Percentiles rank a stretch among this genome's conserved stretches.
Evolutionary conservation across 2,329 filamentous ascomycete species (phyloP).

Genomic region (Alternaria solani): DNA sequence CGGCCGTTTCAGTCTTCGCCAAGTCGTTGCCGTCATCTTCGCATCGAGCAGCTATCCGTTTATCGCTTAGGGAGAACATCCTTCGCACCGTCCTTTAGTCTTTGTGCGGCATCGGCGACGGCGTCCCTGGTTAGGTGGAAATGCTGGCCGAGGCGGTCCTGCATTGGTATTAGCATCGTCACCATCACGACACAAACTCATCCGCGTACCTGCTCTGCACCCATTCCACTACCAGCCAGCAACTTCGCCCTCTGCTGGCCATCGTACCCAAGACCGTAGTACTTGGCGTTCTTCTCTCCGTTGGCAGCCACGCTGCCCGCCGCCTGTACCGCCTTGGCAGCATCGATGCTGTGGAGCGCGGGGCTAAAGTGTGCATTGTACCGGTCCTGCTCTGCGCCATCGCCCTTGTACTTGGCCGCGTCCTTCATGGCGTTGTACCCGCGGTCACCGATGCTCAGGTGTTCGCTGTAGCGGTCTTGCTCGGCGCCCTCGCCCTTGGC

Average conservation of each 20-base stretch:
- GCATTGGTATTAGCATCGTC: conserved; percentile 10
- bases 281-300: conserved; percentile 34
- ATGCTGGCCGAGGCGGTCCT: conserved; percentile 44
- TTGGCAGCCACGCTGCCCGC: conserved; percentile 35
- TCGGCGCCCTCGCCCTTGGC: conserved; percentile 30
- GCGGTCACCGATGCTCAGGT: conserved; percentile 26
- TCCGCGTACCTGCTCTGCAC: conserved; percentile 45
- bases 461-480: conserved; percentile 35
- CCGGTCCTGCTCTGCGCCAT: conserved; percentile 44
- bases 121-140: conserved; percentile 34
- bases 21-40: not conserved
- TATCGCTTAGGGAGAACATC: conserved; percentile 31
- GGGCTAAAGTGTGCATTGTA: conserved; percentile 42
- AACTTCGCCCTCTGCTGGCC: conserved; percentile 41
- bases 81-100: conserved; percentile 37
- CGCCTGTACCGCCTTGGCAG: conserved; percentile 35
- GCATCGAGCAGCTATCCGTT: not conserved
- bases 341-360: conserved; percentile 28
- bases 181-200: not conserved
- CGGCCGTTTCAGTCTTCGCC: not conserved
- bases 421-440: conserved; percentile 22
- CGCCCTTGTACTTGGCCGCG: conserved; percentile 31
- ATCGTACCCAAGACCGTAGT: conserved; percentile 42
- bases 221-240: conserved; percentile 40
- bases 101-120: conserved; percentile 36